Conservation (phyloP, 805 yeast species). For the Cyberlindnera mississippiensis region DNA sequence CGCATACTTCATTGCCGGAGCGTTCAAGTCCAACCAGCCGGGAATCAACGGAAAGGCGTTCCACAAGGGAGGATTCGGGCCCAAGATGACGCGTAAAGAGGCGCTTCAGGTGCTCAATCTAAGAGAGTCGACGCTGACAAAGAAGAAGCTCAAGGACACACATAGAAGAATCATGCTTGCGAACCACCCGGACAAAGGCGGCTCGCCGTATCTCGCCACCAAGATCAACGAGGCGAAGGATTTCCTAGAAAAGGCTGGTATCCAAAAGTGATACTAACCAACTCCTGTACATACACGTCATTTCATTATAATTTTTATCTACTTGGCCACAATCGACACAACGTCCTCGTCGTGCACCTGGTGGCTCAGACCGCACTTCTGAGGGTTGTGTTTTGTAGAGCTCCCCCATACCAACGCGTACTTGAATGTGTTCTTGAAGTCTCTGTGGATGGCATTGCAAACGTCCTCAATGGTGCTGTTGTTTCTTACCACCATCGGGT, state of each 20-base stretch:
- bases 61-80: conserved; percentile 83
- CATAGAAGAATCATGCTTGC: conserved; percentile 83
- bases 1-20: conserved; percentile 62
- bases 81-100: conserved; percentile 86
- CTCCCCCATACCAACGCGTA: conserved; percentile 97
- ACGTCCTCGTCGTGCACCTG: conserved; percentile 90
- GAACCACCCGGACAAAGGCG: conserved; percentile 95
- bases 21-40: conserved; percentile 44
- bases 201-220: conserved; percentile 83
- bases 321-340: conserved; percentile 84
- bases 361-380: conserved; percentile 89
- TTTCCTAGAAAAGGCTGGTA: conserved; percentile 54
- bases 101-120: conserved; percentile 81
- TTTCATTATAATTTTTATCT: background rate
- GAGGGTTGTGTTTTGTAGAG: conserved; percentile 92
- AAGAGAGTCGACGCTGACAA: conserved; percentile 59
- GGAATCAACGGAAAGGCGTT: conserved; percentile 48
- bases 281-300: background rate
- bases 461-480: conserved; percentile 78
- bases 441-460: conserved; percentile 90
- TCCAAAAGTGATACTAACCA: conserved; percentile 17
- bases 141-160: conserved; percentile 66
- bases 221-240: conserved; percentile 93
- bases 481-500: conserved; percentile 86
- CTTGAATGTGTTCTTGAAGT: conserved; percentile 86